Base-by-base conservation (phyloP, 1,284 basidiomycete species). In the Rhodotorula sp. region DNA sequence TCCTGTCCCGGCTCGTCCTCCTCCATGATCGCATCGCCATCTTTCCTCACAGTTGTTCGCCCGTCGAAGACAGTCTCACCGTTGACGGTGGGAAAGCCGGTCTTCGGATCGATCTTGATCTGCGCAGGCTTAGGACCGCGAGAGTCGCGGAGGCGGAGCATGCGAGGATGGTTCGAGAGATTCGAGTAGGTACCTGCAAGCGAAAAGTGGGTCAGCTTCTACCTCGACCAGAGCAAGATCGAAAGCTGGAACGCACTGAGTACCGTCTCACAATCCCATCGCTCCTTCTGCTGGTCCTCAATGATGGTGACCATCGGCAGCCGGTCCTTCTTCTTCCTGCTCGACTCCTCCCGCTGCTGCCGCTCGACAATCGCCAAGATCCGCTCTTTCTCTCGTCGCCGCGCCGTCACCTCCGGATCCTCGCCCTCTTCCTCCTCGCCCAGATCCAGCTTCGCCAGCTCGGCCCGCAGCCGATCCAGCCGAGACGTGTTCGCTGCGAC, bases 221-320 rank as follows among this genome's bases (percentile, higher is more conserved):
- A 13, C 15, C 6, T 15, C 15, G 22, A 4, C 8, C 13, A 36
- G 36, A 29, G 22, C 55, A 47, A 27, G 22, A 10, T 49, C 11
- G 24, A 19, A 13, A 29, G n/a, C 19, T 1, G 17, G 36, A 22
- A 72, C 90, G 80, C 79, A 94, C 94, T 88, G 2, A 97, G 83
- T 62, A 98, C 90, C 0, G 91, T 94, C 81, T 97, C 92, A 68
- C 91, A 94, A 79, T 98, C 94, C 94, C 94, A 97, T 70, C 88
- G 84, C 70, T 89, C 87, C 75, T 88, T 87, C 32, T 68, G 51
- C 46, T 60, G 48, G 53, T 88, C 86, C 59, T 87, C 83, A 17
- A 85, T 79, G 34, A 71, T 64, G 24, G 64, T 34, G 49, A 64
- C 64, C 69, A 59, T 74, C 49, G 64, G 76, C 59, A 72, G 68